These are phyloP conservation scores for Hypoxylon sp. DNA, from an alignment of 2,329 filamentous ascomycete genomes.

Conservation along the genomic window DNA sequence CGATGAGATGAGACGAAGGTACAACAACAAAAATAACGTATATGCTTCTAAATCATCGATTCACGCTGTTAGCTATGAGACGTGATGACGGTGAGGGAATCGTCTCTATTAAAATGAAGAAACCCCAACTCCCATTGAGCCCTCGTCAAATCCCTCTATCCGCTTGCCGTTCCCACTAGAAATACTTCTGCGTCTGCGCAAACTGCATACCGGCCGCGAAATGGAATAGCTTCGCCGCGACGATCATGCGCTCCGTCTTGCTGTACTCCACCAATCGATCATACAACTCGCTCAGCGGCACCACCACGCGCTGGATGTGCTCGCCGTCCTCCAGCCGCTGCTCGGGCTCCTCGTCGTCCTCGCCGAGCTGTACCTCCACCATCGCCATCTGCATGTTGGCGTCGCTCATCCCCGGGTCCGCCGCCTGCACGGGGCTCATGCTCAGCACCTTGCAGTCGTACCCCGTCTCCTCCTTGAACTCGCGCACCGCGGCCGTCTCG, in stretches of 20 bases:
- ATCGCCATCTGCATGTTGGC: constrained; percentile 72
- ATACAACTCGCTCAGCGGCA: constrained; percentile 68
- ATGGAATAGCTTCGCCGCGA: constrained; percentile 69
- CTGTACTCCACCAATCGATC: constrained; percentile 62
- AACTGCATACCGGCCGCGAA: constrained; percentile 70
- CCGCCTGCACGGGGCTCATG: constrained; percentile 65
- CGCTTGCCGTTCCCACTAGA: constrained; percentile 6
- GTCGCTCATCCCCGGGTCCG: constrained; percentile 69
- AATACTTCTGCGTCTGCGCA: constrained; percentile 53
- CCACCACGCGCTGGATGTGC: constrained; percentile 69
- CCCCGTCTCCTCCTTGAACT: constrained; percentile 67
- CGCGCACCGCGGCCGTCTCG: constrained; percentile 64
- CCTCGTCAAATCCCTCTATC: background rate
- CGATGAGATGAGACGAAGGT: background rate
- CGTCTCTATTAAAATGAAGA: background rate
- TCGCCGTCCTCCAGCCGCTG: constrained; percentile 71
- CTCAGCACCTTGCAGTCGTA: constrained; percentile 63
- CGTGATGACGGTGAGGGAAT: background rate
- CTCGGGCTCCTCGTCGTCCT: constrained; percentile 63
- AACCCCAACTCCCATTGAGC: background rate
- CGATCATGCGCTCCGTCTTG: constrained; percentile 61
- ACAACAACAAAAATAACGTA: background rate
- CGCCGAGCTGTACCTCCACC: constrained; percentile 66
- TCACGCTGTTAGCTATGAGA: no score
- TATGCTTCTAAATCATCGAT: background rate